Evolutionary conservation across 1,284 basidiomycete genomes (phyloP).

Genomic region (Ceratobasidium sp.): DNA sequence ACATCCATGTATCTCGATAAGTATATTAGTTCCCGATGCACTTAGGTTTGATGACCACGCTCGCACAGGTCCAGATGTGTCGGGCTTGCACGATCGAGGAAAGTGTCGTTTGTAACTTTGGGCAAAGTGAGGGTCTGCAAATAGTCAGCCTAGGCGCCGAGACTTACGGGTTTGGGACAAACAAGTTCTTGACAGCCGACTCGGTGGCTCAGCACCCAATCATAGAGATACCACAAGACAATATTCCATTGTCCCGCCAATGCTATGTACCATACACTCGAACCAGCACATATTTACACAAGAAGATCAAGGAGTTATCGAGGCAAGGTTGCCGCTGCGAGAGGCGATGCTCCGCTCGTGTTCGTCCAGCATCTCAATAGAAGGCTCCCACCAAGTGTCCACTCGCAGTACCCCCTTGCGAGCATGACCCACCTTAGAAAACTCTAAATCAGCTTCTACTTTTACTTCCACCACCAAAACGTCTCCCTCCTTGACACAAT

Average conservation of each 20-base stretch:
- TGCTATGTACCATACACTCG: no score
- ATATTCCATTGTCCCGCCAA: no score
- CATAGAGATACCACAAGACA: no score
- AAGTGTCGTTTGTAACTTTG: not conserved
- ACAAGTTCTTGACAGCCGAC: no score
- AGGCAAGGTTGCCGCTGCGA: no score
- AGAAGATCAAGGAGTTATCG: no score
- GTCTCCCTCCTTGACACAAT: conserved; percentile 16
- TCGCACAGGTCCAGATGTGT: not conserved
- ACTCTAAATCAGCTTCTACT: no score
- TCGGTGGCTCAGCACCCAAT: no score
- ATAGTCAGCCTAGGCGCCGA: not conserved
- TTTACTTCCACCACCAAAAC: conserved; percentile 16
- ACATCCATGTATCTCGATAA: conserved; percentile 13
- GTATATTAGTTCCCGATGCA: not conserved
- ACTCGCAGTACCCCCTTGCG: not conserved
- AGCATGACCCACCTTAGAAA: no score
- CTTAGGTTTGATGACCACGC: not conserved
- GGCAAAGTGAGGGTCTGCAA: not conserved
- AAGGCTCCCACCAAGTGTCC: conserved; percentile 39
- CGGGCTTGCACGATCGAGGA: not conserved
- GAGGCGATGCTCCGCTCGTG: no score
- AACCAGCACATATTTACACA: no score
- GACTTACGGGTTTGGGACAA: no score
- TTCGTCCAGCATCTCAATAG: conserved; percentile 12